Conservation (phyloP, 495 filamentous ascomycete genomes). For the Pyrenula massariospora region DNA sequence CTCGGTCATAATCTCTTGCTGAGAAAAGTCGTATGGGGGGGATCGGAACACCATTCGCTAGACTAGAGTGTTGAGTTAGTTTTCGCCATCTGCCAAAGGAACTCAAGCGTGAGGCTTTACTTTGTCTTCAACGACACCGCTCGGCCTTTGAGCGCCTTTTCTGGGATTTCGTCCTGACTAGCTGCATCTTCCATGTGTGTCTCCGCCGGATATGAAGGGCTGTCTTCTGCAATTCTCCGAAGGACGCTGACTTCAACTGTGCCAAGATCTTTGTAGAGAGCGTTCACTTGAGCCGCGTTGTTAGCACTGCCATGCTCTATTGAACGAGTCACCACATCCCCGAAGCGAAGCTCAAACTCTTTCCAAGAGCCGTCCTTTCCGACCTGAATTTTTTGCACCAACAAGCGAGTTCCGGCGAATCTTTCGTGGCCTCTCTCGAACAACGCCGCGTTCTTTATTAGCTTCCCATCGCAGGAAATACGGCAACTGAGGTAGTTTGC, state of each 20-base stretch:
- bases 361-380: not conserved
- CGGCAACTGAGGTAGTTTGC: not conserved
- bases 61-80: not conserved
- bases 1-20: not conserved
- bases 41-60: not conserved
- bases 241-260: not conserved
- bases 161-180: not conserved
- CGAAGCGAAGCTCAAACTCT: not conserved
- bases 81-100: not conserved
- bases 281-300: not conserved
- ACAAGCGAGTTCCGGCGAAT: not conserved
- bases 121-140: not conserved
- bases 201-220: no score
- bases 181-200: no score
- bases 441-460: no score
- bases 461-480: not conserved
- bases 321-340: not conserved
- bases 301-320: not conserved
- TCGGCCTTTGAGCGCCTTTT: conserved; percentile 2
- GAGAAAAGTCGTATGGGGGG: not conserved
- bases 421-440: not conserved
- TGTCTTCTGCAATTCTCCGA: not conserved
- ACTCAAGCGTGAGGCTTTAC: not conserved
- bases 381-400: not conserved
- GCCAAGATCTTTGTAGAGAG: not conserved